Conservation (phyloP, 2,329 filamentous ascomycete genomes). For the Trichophyton equinum region DNA sequence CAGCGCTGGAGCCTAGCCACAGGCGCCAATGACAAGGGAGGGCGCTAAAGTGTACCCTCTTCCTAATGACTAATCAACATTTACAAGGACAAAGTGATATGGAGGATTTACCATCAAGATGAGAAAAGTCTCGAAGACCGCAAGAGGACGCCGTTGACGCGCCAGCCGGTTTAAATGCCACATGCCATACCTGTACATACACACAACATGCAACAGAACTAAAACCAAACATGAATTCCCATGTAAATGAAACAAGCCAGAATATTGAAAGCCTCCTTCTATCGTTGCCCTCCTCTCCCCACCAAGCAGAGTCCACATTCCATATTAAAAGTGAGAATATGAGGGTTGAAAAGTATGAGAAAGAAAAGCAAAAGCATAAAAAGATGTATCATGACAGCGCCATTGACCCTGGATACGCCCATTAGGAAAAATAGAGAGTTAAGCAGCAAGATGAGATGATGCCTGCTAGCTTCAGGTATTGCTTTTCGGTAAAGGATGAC, state of each 20-base stretch:
- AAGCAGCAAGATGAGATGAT: neutral
- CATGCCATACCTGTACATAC: conserved; percentile 1
- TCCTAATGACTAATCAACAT: neutral
- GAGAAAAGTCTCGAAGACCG: neutral
- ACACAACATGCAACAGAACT: neutral
- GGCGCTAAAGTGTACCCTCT: neutral
- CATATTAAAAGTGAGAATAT: neutral
- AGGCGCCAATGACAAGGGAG: neutral
- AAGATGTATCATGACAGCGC: neutral
- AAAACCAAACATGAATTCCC: neutral
- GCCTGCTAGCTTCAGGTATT: neutral
- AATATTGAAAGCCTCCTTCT: neutral
- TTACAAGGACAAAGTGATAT: neutral
- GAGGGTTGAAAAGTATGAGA: neutral
- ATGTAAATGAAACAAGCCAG: neutral
- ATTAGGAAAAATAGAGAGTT: neutral
- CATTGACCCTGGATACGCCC: neutral
- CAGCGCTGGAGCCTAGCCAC: conserved; percentile 4
- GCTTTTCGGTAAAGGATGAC: conserved; percentile 2
- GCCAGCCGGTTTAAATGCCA: neutral
- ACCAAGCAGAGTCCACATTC: neutral
- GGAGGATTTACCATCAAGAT: neutral
- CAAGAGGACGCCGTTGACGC: neutral
- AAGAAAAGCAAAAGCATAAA: neutral
- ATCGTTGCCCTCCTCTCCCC: neutral